phyloP scores from a whole-genome alignment of 306 rosid species.

The Cicer yamashitae region DNA sequence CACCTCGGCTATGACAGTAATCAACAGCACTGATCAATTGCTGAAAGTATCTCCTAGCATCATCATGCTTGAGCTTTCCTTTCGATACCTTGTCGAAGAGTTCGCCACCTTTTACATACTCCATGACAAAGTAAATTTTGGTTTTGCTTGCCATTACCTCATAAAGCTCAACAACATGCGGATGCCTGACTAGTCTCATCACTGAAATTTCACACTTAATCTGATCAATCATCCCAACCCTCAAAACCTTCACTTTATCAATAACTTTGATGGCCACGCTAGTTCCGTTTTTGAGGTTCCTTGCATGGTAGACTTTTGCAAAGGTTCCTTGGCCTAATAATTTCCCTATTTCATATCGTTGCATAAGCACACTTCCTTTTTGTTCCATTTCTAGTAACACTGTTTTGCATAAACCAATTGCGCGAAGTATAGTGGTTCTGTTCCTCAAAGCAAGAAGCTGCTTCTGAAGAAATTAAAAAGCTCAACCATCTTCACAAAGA shows the following conservation, averaged over 20 bases:
- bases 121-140: slow-evolving; percentile 91
- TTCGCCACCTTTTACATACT: slow-evolving; percentile 86
- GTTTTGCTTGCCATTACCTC: slow-evolving; percentile 96
- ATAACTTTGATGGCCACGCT: slow-evolving; percentile 80
- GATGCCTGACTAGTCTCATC: slow-evolving; percentile 83
- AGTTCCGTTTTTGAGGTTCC: slow-evolving; percentile 62
- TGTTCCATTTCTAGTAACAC: slow-evolving; percentile 59
- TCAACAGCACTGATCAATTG: slow-evolving; percentile 87
- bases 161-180: slow-evolving; percentile 86
- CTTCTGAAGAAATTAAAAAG: slow-evolving; percentile 46
- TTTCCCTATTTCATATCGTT: slow-evolving; percentile 75
- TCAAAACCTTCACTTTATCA: slow-evolving; percentile 73
- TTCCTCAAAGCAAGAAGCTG: slow-evolving; percentile 7
- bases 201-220: slow-evolving; percentile 92
- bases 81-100: slow-evolving; percentile 77
- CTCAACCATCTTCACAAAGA: slow-evolving; percentile 81
- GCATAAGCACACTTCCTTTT: slow-evolving; percentile 77
- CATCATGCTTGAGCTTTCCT: slow-evolving; percentile 81
- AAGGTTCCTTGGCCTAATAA: slow-evolving; percentile 94
- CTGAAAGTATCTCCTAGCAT: slow-evolving; percentile 80
- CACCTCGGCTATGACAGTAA: slow-evolving; percentile 93
- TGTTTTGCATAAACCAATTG: slow-evolving; percentile 12
- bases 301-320: slow-evolving; percentile 86
- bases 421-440: too few relatives aligned
- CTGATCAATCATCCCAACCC: slow-evolving; percentile 86